A percentile compares a stretch with the other conserved stretches of the same genome.
phyloP scores from a whole-genome alignment of 1,284 basidiomycete species.

The Rhizoctonia solani region DNA sequence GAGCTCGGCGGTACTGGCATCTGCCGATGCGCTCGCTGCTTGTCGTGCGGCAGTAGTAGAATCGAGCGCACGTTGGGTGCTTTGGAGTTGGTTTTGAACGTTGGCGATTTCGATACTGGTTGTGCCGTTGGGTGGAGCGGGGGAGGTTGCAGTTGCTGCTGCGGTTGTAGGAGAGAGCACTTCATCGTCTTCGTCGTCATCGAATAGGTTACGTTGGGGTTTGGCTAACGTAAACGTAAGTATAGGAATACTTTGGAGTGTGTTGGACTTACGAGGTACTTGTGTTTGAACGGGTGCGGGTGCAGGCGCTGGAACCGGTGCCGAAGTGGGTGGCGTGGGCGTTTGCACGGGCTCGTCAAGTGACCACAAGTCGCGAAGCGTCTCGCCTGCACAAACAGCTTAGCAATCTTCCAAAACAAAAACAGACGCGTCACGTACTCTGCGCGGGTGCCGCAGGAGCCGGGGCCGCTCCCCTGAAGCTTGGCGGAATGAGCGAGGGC shows the following conservation, averaged over 20 bases:
- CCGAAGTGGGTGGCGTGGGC: conserved; percentile 32
- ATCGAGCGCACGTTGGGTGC: conserved; percentile 74
- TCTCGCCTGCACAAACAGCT: conserved; percentile 33
- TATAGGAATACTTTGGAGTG: neutral
- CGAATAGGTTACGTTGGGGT: conserved; percentile 25
- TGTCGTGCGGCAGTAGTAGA: conserved; percentile 62
- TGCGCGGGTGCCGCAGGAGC: conserved; percentile 29
- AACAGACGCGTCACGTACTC: conserved; percentile 41
- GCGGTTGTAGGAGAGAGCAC: conserved; percentile 42
- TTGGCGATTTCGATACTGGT: conserved; percentile 76
- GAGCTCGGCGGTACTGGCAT: conserved; percentile 68
- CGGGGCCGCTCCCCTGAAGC: conserved; percentile 55
- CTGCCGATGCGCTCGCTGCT: conserved; percentile 59
- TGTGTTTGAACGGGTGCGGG: conserved; percentile 12
- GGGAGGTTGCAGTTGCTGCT: conserved; percentile 52
- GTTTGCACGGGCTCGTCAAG: conserved; percentile 35
- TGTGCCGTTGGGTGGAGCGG: conserved; percentile 54
- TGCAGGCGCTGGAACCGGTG: conserved; percentile 8
- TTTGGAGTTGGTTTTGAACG: conserved; percentile 77
- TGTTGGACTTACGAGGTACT: conserved; percentile 51
- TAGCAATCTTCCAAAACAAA: conserved; percentile 2
- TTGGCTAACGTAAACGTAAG: neutral
- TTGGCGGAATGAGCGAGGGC: conserved; percentile 77
- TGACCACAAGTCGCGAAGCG: conserved; percentile 38
- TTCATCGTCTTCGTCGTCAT: conserved; percentile 20